Conservation (phyloP, 148 eudicot genomes). For the Rhododendron griersonianum region DNA sequence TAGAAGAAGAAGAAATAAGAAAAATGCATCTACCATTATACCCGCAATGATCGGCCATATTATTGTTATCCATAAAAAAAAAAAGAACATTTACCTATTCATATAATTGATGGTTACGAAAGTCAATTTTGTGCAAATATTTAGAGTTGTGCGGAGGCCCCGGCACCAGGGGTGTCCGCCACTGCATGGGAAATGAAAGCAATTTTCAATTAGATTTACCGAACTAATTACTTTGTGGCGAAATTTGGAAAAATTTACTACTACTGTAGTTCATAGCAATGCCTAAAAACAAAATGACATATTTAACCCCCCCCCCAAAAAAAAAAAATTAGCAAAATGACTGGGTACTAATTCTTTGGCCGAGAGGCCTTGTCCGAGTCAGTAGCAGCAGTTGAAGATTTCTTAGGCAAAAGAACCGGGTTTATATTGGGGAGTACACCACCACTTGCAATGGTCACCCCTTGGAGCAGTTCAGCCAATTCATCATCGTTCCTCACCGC, state of each 20-base stretch:
- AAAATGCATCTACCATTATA: too few relatives aligned
- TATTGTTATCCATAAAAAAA: too few relatives aligned
- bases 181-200: not conserved
- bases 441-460: conserved; percentile 38
- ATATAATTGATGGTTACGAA: too few relatives aligned
- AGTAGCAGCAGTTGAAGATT: not conserved
- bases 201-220: not conserved
- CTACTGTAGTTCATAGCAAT: too few relatives aligned
- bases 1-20: too few relatives aligned
- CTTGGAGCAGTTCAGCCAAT: conserved; percentile 31
- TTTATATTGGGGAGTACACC: conserved; percentile 35
- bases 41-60: too few relatives aligned
- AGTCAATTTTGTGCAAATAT: too few relatives aligned
- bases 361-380: not conserved
- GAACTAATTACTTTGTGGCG: not conserved
- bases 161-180: too few relatives aligned
- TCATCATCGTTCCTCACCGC: conserved; percentile 38
- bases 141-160: too few relatives aligned
- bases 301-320: not conserved
- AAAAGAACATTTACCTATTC: too few relatives aligned
- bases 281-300: not conserved
- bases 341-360: conserved; percentile 1
- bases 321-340: not conserved
- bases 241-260: too few relatives aligned
- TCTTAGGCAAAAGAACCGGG: conserved; percentile 33